phyloP scores from a whole-genome alignment of 129 eudicot genomes.

The Escallonia herrerae region DNA sequence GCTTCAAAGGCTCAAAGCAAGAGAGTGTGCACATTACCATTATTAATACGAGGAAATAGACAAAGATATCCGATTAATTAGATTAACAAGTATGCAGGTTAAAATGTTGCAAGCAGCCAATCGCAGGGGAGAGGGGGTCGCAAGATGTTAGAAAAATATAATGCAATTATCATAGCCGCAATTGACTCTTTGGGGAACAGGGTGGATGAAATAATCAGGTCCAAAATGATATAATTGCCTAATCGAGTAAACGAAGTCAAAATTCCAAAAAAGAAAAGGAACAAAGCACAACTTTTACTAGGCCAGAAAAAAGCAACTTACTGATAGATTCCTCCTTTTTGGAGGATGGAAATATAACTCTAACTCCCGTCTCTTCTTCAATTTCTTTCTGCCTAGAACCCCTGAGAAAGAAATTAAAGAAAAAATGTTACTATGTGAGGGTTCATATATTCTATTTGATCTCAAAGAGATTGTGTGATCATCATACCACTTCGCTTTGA shows the following conservation, averaged over 20 bases:
- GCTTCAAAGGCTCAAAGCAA: not conserved
- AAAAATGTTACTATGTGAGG: not conserved
- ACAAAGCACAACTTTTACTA: not conserved
- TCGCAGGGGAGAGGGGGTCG: no score
- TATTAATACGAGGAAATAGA: no score
- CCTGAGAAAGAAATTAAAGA: constrained; percentile 28
- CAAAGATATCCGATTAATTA: no score
- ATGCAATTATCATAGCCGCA: no score
- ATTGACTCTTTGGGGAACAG: no score
- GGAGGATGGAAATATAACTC: constrained; percentile 53
- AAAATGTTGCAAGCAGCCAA: no score
- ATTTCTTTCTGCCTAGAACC: constrained; percentile 46
- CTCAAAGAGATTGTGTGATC: not conserved
- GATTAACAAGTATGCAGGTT: no score
- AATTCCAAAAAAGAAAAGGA: not conserved
- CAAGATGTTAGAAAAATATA: no score
- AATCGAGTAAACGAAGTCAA: not conserved
- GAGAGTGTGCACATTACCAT: not conserved
- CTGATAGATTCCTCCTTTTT: constrained; percentile 56
- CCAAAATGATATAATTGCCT: not conserved
- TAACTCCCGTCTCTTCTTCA: constrained; percentile 63
- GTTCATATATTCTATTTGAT: not conserved
- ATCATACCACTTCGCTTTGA: constrained; percentile 74
- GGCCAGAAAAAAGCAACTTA: constrained; percentile 26
- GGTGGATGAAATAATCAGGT: not conserved